phyloP scores from a whole-genome alignment of 352 stramenopile genomes.

The Globisporangium yorkense region DNA sequence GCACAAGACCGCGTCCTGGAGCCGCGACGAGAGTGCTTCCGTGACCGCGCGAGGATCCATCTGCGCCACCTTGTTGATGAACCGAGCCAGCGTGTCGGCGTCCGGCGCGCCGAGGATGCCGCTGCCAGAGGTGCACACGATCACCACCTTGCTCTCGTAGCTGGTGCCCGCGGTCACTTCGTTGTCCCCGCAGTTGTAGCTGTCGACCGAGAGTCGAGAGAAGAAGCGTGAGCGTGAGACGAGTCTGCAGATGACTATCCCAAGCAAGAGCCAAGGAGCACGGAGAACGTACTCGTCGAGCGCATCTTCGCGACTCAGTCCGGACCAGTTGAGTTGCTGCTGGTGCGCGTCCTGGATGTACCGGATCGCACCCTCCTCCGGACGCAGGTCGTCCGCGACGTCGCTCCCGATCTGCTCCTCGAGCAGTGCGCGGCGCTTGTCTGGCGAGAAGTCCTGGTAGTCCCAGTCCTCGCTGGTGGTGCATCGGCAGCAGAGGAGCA shows the following conservation, averaged over 20 bases:
- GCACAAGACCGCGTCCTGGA: constrained; percentile 26
- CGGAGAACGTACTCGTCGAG: constrained; percentile 33
- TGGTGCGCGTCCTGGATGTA: constrained; percentile 23
- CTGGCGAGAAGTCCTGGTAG: constrained; percentile 61
- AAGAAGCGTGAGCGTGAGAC: background rate
- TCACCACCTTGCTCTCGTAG: constrained; percentile 47
- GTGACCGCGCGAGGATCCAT: constrained; percentile 27
- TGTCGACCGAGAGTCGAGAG: constrained; percentile 2
- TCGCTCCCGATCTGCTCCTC: constrained; percentile 43
- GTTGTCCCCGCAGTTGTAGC: constrained; percentile 19
- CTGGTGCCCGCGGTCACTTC: constrained; percentile 5
- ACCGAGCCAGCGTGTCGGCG: constrained; percentile 31
- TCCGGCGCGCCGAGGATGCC: constrained; percentile 55
- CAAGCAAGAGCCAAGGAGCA: background rate
- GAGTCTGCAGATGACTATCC: background rate
- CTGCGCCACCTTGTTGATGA: constrained; percentile 33
- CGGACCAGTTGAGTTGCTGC: constrained; percentile 31
- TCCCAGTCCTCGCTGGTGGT: constrained; percentile 55
- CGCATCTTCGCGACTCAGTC: constrained; percentile 38
- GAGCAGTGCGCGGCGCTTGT: constrained; percentile 53
- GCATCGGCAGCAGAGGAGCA: background rate
- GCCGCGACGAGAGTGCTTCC: constrained; percentile 24
- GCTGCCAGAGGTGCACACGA: constrained; percentile 35
- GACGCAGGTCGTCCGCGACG: constrained; percentile 23
- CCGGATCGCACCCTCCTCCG: constrained; percentile 28